Conservation (phyloP, 495 filamentous ascomycete species). For the Neurospora tetrasperma region DNA sequence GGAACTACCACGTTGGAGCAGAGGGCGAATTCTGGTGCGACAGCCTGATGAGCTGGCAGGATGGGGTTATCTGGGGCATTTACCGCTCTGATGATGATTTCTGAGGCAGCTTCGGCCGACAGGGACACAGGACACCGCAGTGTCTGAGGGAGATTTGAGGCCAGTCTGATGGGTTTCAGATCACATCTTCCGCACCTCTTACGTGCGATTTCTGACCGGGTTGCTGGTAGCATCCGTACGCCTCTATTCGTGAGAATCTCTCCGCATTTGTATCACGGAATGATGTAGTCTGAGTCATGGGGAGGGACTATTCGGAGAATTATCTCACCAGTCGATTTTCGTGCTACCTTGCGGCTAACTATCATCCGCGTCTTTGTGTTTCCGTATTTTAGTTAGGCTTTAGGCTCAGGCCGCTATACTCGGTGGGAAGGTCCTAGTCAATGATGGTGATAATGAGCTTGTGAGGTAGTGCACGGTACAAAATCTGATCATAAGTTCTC, state of each 20-base stretch:
- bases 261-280: not conserved
- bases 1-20: not conserved
- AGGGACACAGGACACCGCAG: not conserved
- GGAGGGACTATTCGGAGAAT: not conserved
- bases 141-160: not conserved
- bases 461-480: not conserved
- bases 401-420: not conserved
- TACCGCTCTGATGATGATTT: not conserved
- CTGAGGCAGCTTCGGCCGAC: not conserved
- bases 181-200: not conserved
- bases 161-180: not conserved
- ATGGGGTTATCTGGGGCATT: not conserved
- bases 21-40: not conserved
- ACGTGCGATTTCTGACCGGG: not conserved
- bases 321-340: not conserved
- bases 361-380: not conserved
- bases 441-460: not conserved
- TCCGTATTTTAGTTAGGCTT: not conserved
- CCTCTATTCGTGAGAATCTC: not conserved
- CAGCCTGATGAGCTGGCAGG: not conserved
- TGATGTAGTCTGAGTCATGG: not conserved
- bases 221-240: not conserved
- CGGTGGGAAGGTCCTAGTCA: not conserved
- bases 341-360: not conserved
- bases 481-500: not conserved